These are phyloP conservation scores for Akebia trifoliata DNA, from an alignment of 164 flowering plant genomes.

Conservation along the genomic window DNA sequence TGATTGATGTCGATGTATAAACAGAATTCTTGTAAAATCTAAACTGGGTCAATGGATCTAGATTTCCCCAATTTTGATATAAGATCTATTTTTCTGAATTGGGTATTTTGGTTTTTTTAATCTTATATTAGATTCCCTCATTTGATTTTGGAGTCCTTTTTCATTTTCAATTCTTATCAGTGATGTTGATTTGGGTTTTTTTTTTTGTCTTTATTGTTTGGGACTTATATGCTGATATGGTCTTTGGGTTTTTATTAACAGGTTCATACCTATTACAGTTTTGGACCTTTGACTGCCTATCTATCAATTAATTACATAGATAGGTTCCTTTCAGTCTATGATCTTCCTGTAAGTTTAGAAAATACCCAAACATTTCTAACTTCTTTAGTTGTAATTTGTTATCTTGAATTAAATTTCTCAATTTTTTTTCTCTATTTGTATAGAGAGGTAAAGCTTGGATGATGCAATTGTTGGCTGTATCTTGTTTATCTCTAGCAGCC, in stretches of 20 bases:
- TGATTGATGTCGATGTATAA: not conserved
- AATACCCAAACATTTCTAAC: not conserved
- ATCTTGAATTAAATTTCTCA: not conserved
- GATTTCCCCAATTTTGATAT: too few species aligned
- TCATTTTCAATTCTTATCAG: not conserved
- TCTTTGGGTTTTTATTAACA: slow-evolving; percentile 24
- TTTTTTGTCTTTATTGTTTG: too few species aligned
- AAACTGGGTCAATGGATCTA: not conserved
- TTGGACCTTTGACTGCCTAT: slow-evolving; percentile 70
- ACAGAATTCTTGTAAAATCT: not conserved
- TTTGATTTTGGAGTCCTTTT: not conserved
- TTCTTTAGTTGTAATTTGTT: not conserved
- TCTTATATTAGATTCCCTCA: slow-evolving; percentile 1
- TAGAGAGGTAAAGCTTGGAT: slow-evolving; percentile 73
- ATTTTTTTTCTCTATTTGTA: slow-evolving; percentile 1
- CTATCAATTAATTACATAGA: slow-evolving; percentile 77
- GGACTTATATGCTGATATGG: slow-evolving; percentile 7
- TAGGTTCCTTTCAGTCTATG: slow-evolving; percentile 72
- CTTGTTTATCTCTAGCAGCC: slow-evolving; percentile 82
- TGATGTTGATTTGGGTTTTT: slow-evolving; percentile 7
- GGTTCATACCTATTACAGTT: slow-evolving; percentile 64
- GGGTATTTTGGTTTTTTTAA: slow-evolving; percentile 1
- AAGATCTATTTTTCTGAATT: too few species aligned
- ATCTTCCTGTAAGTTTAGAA: slow-evolving; percentile 68
- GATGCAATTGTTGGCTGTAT: slow-evolving; percentile 71